Evolutionary conservation across 352 stramenopile species (phyloP), one percentile per base, ranked within the genome.

Genomic region (Pythium vanterpoolii): DNA sequence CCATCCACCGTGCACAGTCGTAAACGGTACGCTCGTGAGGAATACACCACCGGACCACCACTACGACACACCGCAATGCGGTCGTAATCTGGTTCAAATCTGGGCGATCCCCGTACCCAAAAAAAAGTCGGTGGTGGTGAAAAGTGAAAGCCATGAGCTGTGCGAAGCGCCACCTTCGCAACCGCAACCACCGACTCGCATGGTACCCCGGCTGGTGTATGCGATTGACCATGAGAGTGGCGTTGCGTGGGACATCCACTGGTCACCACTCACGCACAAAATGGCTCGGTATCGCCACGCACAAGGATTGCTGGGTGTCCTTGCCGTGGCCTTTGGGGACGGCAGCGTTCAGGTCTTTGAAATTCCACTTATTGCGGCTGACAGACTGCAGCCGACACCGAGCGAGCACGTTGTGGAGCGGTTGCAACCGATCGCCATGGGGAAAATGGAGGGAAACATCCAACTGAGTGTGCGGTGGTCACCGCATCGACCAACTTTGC

Each of bases 241-340:
- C 14, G 83, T 90, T 9, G 83, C 74, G 14, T 95, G 86, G 86
- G 79, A 90, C 48, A 55, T 95, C 34, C 82, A 93, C 51, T 95
- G 86, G 86, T 80, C 76, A 26, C 80, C 83, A 14, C 34, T 86
- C 21, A 68, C 62, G 7, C 56, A 74, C 19, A 73, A 75, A n/a
- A 79, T 88, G 56, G 71, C 72, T 18, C 50, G 56, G 19, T 60
- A 62, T 44, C 42, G 42, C 13, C 57, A 67, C 4, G 53, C 63
- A 13, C 28, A 71, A 34, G 47, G 72, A 21, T 62, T 82, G 27
- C 57, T 92, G 2, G 83, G 86, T 8, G 51, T 92, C 26, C 75
- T 95, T 13, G 83, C 81, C 2, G 79, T 78, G 1, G 83, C 72
- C 43, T 91, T 95, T 72, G 80, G 79, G 24, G 82, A 95, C 54